Evolutionary conservation across 768 basidiomycete genomes (phyloP).

Genomic region (Boletus sensibilis): DNA sequence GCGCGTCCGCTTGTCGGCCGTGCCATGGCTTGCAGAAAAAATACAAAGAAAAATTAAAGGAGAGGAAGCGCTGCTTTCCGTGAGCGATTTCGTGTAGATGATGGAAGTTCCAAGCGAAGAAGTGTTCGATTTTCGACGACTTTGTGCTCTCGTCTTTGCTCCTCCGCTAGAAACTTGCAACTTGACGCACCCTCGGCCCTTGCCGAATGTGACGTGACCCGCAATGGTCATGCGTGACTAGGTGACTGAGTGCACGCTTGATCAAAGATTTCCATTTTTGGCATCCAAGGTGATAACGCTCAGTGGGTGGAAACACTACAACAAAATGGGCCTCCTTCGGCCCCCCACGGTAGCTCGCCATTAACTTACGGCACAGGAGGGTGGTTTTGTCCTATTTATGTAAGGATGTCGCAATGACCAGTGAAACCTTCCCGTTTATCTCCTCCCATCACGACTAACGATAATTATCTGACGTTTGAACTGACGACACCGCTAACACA

Average conservation of each 20-base stretch:
- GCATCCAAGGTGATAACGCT: conserved; percentile 13
- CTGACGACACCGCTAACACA: conserved; percentile 11
- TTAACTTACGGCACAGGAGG: conserved; percentile 25
- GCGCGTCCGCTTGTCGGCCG: neutral
- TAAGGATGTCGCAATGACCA: neutral
- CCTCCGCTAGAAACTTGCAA: conserved; percentile 24
- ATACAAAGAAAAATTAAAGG: conserved; percentile 3
- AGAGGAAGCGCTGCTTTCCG: neutral
- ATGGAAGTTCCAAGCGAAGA: conserved; percentile 36
- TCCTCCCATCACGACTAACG: conserved; percentile 13
- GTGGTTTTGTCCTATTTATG: conserved; percentile 12
- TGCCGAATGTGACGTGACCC: conserved; percentile 29
- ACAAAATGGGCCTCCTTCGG: neutral
- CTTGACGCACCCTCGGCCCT: conserved; percentile 23
- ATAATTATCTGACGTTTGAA: conserved; percentile 3
- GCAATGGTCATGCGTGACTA: conserved; percentile 10
- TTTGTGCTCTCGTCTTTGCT: conserved; percentile 20
- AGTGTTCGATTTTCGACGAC: conserved; percentile 27
- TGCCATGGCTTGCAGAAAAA: conserved; percentile 3
- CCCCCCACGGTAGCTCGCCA: neutral
- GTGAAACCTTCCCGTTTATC: neutral
- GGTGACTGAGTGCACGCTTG: conserved; percentile 10
- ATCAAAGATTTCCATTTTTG: conserved; percentile 23
- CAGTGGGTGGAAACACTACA: neutral
- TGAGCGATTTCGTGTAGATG: conserved; percentile 20